These are phyloP conservation scores for Sugiyamaella neomexicana DNA, from an alignment of 1,139 yeast species.

Conservation along the genomic window DNA sequence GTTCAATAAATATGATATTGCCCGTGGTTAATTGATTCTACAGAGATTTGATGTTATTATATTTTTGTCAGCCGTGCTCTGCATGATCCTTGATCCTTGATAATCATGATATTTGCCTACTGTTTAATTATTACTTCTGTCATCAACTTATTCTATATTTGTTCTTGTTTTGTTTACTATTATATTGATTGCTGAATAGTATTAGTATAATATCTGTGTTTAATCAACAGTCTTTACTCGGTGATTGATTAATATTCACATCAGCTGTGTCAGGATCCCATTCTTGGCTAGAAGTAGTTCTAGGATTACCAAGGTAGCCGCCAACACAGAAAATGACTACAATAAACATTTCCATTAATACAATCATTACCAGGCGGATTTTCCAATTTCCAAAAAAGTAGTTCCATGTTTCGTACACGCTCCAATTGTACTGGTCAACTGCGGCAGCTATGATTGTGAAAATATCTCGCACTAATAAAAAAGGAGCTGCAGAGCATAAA, in stretches of 20 bases:
- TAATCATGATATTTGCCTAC: no score
- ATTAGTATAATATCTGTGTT: no score
- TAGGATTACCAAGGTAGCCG: conserved; percentile 9
- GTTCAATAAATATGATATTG: not conserved
- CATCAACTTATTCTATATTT: no score
- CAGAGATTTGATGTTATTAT: no score
- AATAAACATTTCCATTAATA: conserved; percentile 21
- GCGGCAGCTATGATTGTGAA: conserved; percentile 9
- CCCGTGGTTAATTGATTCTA: not conserved
- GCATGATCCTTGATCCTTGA: no score
- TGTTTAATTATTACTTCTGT: no score
- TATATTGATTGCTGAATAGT: no score
- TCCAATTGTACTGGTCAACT: conserved; percentile 14
- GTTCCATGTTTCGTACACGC: conserved; percentile 19
- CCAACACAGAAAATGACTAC: conserved; percentile 13
- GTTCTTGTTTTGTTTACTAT: no score
- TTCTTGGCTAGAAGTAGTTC: not conserved
- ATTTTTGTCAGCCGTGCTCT: no score
- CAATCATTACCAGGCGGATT: conserved; percentile 20
- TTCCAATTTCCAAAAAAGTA: conserved; percentile 23
- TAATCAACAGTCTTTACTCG: not conserved
- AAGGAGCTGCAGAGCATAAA: conserved; percentile 14
- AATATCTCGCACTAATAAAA: conserved; percentile 19
- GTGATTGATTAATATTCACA: not conserved
- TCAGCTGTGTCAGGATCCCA: conserved; percentile 3